Evolutionary conservation across 2,329 filamentous ascomycete genomes (phyloP).

Genomic region (Trichophyton mentagrophytes): DNA sequence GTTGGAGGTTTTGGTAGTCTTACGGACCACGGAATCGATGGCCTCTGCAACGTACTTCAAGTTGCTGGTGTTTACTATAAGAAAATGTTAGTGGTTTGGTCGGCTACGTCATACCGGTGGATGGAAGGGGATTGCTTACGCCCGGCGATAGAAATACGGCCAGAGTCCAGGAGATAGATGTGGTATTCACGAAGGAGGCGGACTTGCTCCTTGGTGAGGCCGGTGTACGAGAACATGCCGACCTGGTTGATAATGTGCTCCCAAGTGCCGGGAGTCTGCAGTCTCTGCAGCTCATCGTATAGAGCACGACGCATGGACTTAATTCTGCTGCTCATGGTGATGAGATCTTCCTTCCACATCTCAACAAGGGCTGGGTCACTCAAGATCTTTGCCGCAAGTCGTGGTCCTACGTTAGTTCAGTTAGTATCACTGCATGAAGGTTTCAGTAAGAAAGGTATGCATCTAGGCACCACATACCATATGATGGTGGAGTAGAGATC

Average conservation of each 20-base stretch:
- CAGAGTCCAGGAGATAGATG: conserved; percentile 19
- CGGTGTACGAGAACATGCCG: conserved; percentile 23
- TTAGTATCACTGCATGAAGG: background rate
- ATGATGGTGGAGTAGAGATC: conserved; percentile 82
- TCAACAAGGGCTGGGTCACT: conserved; percentile 65
- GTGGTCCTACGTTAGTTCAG: conserved; percentile 6
- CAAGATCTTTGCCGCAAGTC: conserved; percentile 40
- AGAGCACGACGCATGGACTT: conserved; percentile 75
- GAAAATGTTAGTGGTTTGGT: background rate
- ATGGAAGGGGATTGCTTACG: conserved; percentile 12
- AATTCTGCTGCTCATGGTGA: conserved; percentile 87
- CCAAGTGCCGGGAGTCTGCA: conserved; percentile 85
- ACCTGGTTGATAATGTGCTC: conserved; percentile 88
- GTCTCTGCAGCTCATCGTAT: conserved; percentile 65
- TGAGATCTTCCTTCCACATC: conserved; percentile 82
- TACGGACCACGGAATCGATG: conserved; percentile 13
- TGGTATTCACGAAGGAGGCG: conserved; percentile 16
- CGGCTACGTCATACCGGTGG: background rate
- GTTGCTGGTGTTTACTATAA: conserved; percentile 15
- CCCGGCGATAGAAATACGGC: conserved; percentile 18
- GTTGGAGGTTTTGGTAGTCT: background rate
- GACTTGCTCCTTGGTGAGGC: conserved; percentile 17
- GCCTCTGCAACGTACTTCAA: conserved; percentile 16
- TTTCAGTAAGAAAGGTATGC: background rate
- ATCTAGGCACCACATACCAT: conserved; percentile 39